These are phyloP conservation scores for Pseudogymnoascus sp. DNA, from an alignment of 2,329 filamentous ascomycete genomes.

Conservation along the genomic window DNA sequence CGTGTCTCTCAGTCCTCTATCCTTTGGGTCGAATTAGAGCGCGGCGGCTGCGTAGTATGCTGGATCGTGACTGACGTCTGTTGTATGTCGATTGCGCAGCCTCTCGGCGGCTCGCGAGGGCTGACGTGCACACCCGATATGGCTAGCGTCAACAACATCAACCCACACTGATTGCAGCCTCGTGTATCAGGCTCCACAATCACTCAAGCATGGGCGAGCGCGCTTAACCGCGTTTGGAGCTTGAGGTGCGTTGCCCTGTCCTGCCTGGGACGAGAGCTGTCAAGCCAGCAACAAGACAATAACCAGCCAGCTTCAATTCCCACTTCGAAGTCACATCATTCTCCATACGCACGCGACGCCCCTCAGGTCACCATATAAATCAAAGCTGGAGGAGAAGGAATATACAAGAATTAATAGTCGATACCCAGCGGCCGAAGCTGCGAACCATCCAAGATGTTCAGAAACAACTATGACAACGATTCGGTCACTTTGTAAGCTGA, in stretches of 20 bases:
- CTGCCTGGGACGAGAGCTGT: slow-evolving; percentile 8
- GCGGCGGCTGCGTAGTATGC: neutral
- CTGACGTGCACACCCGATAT: slow-evolving; percentile 6
- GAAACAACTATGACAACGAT: slow-evolving; percentile 99
- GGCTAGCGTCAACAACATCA: neutral
- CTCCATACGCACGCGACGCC: neutral
- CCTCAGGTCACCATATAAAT: neutral
- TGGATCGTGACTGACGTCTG: slow-evolving; percentile 5
- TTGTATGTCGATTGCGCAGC: slow-evolving; percentile 8
- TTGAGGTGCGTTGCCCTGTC: slow-evolving; percentile 10
- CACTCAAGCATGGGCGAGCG: neutral
- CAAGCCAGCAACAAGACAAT: slow-evolving; percentile 2
- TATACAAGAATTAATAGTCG: neutral
- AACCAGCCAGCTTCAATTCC: slow-evolving; percentile 3
- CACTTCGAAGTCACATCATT: neutral
- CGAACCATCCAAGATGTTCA: slow-evolving; percentile 66
- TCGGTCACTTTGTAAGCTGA: slow-evolving; percentile 89
- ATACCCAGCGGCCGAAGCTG: slow-evolving; percentile 17
- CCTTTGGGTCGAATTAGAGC: neutral
- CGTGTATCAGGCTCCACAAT: neutral
- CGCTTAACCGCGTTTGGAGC: slow-evolving; percentile 11
- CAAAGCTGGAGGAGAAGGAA: neutral
- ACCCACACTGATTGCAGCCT: neutral
- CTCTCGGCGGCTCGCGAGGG: slow-evolving; percentile 4
- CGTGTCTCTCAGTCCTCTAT: neutral